phyloP scores from a whole-genome alignment of 169 alveolate genomes.

The Plasmodium relictum region DNA sequence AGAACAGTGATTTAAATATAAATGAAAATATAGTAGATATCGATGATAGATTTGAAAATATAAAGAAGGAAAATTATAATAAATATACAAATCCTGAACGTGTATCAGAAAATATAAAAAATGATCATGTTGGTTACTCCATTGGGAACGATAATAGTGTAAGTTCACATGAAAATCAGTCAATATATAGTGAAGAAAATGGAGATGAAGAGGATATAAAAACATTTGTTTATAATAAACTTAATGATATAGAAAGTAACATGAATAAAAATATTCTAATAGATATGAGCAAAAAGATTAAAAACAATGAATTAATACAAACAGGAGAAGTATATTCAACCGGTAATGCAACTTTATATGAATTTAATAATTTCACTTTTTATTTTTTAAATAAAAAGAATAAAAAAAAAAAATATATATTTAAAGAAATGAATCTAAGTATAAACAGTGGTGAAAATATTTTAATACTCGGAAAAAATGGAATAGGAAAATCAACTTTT shows the following conservation, averaged over 20 bases:
- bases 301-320: conserved; percentile 71
- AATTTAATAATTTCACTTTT: conserved; percentile 71
- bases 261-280: conserved; percentile 66
- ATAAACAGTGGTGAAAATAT: conserved; percentile 79
- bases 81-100: neutral
- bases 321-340: conserved; percentile 76
- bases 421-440: conserved; percentile 74
- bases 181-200: neutral
- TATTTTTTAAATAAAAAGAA: conserved; percentile 29
- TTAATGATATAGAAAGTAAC: conserved; percentile 40
- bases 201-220: conserved; percentile 37
- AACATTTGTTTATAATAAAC: conserved; percentile 21
- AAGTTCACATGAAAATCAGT: neutral
- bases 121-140: no score
- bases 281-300: conserved; percentile 70
- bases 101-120: neutral
- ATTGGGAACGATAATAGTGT: neutral
- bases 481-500: conserved; percentile 85
- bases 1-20: neutral
- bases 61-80: neutral
- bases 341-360: conserved; percentile 75
- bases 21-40: neutral
- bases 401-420: conserved; percentile 70
- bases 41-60: neutral
- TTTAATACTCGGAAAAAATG: conserved; percentile 83